These are phyloP conservation scores for Penicillium sp. DNA, from an alignment of 2,329 filamentous ascomycete genomes.

Conservation along the genomic window DNA sequence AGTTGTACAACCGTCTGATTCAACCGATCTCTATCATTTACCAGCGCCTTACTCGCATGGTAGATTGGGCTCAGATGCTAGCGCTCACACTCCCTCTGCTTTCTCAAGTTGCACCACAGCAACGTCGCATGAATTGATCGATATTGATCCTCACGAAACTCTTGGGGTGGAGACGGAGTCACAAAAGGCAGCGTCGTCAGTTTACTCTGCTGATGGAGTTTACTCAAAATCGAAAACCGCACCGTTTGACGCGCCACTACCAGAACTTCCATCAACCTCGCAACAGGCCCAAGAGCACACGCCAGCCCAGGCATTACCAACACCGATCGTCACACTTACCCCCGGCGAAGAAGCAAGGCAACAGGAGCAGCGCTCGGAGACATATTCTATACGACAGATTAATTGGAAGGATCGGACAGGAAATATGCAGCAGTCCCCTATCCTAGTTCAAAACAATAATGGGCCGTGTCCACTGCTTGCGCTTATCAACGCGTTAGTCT, in stretches of 20 bases:
- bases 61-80: slow-evolving; percentile 18
- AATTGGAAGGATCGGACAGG: slow-evolving; percentile 71
- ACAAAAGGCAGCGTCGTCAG: slow-evolving; percentile 11
- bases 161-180: slow-evolving; percentile 8
- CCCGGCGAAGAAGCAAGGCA: slow-evolving; percentile 36
- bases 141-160: slow-evolving; percentile 22
- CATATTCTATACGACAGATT: slow-evolving; percentile 90
- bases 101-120: slow-evolving; percentile 27
- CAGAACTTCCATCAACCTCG: background rate
- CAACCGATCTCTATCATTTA: slow-evolving; percentile 3
- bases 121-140: slow-evolving; percentile 36
- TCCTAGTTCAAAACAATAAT: slow-evolving; percentile 89
- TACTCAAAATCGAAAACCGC: background rate
- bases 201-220: slow-evolving; percentile 10
- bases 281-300: background rate
- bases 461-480: slow-evolving; percentile 92
- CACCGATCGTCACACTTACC: slow-evolving; percentile 17
- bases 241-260: background rate
- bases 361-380: slow-evolving; percentile 62
- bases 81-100: slow-evolving; percentile 22
- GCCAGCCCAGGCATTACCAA: slow-evolving; percentile 4
- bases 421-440: slow-evolving; percentile 75
- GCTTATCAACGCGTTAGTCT: slow-evolving; percentile 83
- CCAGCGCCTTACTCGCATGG: slow-evolving; percentile 9
- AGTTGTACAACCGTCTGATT: slow-evolving; percentile 11